Evolutionary conservation across 2,329 filamentous ascomycete species (phyloP).

Genomic region (Ophiosphaerella narmari): DNA sequence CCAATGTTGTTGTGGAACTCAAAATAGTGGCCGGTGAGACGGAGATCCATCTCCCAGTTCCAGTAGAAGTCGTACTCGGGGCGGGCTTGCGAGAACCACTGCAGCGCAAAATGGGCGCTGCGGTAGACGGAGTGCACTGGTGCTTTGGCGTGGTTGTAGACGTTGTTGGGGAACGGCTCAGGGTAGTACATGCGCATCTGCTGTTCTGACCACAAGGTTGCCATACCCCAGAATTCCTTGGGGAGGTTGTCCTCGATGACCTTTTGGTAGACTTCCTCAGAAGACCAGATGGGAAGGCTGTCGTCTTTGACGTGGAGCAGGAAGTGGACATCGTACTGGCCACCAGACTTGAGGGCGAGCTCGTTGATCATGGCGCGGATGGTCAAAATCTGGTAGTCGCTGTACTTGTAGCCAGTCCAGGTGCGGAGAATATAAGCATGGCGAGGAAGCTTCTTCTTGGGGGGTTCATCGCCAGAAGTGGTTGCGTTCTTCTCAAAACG

Average conservation of each 20-base stretch:
- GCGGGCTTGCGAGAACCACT: constrained; percentile 57
- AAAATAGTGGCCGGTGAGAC: constrained; percentile 81
- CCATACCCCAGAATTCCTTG: constrained; percentile 84
- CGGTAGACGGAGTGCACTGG: constrained; percentile 92
- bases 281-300: constrained; percentile 76
- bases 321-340: constrained; percentile 84
- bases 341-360: constrained; percentile 77
- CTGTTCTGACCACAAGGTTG: constrained; percentile 89
- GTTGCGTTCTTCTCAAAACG: constrained; percentile 50
- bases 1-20: constrained; percentile 72
- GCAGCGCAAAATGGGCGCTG: constrained; percentile 55
- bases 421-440: constrained; percentile 85
- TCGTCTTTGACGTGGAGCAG: constrained; percentile 84
- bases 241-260: constrained; percentile 73
- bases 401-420: constrained; percentile 82
- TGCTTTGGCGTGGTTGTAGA: constrained; percentile 62
- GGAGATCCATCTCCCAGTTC: constrained; percentile 91
- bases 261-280: constrained; percentile 68
- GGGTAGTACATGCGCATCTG: constrained; percentile 93
- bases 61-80: constrained; percentile 64
- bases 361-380: constrained; percentile 84
- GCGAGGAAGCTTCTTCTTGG: constrained; percentile 56
- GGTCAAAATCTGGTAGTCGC: constrained; percentile 77
- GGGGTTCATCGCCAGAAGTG: constrained; percentile 25
- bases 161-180: constrained; percentile 78